Evolutionary conservation across 2,329 filamentous ascomycete genomes (phyloP).

Genomic region (Calonectria montana): DNA sequence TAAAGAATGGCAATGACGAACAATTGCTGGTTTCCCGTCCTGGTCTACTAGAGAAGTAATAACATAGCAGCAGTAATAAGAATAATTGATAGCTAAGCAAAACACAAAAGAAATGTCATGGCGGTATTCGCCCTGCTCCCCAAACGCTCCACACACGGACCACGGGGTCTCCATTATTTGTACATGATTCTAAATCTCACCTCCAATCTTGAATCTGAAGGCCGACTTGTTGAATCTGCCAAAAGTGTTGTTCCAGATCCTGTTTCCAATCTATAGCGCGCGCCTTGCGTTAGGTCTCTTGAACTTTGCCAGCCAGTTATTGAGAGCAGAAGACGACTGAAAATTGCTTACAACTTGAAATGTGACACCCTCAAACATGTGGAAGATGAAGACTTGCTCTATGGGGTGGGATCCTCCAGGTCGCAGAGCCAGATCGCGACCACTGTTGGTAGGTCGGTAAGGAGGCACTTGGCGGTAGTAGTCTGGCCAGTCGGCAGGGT

Average conservation of each 20-base stretch:
- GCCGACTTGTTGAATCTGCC: constrained; percentile 14
- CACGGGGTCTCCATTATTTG: not conserved
- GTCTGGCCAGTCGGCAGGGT: constrained; percentile 18
- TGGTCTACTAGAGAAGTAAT: not conserved
- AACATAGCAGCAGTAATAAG: not conserved
- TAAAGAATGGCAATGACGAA: not conserved
- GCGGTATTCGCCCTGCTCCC: not conserved
- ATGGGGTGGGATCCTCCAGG: constrained; percentile 6
- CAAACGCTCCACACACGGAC: not conserved
- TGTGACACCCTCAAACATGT: constrained; percentile 22
- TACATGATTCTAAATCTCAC: constrained; percentile 7
- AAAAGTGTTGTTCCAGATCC: constrained; percentile 22
- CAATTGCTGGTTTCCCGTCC: not conserved
- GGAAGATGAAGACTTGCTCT: constrained; percentile 12
- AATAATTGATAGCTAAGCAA: not conserved
- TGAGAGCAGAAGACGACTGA: not conserved
- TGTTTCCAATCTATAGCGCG: constrained; percentile 7
- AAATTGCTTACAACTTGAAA: constrained; percentile 11
- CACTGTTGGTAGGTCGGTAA: constrained; percentile 12
- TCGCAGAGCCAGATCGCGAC: constrained; percentile 2
- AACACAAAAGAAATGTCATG: not conserved
- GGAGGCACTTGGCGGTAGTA: constrained; percentile 21
- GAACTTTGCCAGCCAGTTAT: too few species aligned
- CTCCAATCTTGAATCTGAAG: constrained; percentile 14
- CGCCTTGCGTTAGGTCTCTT: not conserved